Conservation (phyloP, 164 flowering plant species). For the Nymphaea colorata region DNA sequence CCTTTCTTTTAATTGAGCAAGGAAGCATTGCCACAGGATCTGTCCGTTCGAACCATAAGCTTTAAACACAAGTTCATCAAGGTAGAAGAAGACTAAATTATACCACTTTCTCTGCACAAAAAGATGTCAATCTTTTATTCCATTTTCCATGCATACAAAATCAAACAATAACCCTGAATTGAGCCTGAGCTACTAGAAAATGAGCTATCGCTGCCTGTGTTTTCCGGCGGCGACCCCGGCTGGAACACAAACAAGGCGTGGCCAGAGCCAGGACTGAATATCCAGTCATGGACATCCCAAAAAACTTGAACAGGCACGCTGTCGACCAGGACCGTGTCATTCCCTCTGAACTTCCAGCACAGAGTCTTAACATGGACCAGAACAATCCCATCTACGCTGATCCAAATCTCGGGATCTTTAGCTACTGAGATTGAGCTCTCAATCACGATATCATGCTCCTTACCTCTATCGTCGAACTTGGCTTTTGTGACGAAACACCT, state of each 20-base stretch:
- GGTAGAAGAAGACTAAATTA: too few species aligned
- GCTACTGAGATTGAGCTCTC: conserved; percentile 55
- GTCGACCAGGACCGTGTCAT: conserved; percentile 34
- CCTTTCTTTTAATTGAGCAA: too few species aligned
- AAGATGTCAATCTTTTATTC: conserved; percentile 18
- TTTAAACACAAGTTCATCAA: too few species aligned
- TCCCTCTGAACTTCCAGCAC: conserved; percentile 70
- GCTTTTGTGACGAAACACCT: conserved; percentile 67
- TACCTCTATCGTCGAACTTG: conserved; percentile 40
- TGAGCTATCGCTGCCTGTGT: not conserved
- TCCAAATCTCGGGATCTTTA: conserved; percentile 67
- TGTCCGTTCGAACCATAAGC: too few species aligned
- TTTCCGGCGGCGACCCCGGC: conserved; percentile 17
- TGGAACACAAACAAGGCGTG: conserved; percentile 57
- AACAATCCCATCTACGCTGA: conserved; percentile 49
- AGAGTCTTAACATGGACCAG: conserved; percentile 36
- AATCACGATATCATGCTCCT: conserved; percentile 63
- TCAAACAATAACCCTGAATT: conserved; percentile 30
- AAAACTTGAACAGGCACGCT: conserved; percentile 36
- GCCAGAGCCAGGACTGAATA: conserved; percentile 32
- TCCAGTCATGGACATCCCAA: conserved; percentile 79
- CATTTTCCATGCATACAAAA: conserved; percentile 58
- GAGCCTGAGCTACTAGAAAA: not conserved
- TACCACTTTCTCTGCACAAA: not conserved
- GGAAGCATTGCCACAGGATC: too few species aligned